Evolutionary conservation across 345 rosid genomes (phyloP).

Genomic region (Corchorus capsularis): DNA sequence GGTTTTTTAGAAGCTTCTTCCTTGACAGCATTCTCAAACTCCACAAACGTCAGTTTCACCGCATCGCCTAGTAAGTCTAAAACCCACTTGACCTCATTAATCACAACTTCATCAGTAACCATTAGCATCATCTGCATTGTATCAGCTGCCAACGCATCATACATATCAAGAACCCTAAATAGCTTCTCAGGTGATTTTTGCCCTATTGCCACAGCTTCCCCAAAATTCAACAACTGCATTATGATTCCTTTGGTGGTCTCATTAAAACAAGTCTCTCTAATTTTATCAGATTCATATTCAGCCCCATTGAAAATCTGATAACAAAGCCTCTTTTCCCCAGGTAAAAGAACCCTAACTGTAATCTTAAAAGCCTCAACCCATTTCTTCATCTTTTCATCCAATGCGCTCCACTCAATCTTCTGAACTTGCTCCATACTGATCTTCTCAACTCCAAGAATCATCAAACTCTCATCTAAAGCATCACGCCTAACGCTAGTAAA

Average conservation of each 20-base stretch:
- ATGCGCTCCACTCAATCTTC: conserved; percentile 77
- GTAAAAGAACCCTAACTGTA: conserved; percentile 63
- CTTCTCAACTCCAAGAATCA: conserved; percentile 82
- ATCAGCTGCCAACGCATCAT: conserved; percentile 63
- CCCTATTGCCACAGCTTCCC: conserved; percentile 86
- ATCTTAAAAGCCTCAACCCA: conserved; percentile 91
- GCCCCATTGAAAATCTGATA: conserved; percentile 61
- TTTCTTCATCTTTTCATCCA: conserved; percentile 99
- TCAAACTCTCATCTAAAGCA: conserved; percentile 79
- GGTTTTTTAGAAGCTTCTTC: conserved; percentile 79
- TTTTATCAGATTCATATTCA: conserved; percentile 36
- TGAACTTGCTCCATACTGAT: conserved; percentile 94
- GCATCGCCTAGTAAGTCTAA: conserved; percentile 66
- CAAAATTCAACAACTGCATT: conserved; percentile 90
- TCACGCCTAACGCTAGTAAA: conserved; percentile 78
- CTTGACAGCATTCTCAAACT: conserved; percentile 84
- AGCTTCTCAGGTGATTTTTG: conserved; percentile 87
- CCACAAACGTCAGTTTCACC: conserved; percentile 80
- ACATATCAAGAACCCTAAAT: conserved; percentile 94
- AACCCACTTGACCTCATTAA: conserved; percentile 67
- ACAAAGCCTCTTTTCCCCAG: conserved; percentile 79
- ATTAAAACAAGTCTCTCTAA: conserved; percentile 76
- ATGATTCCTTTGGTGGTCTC: conserved; percentile 82
- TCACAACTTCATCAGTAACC: conserved; percentile 49
- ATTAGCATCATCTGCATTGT: conserved; percentile 59